Percentiles rank a stretch among this genome's conserved stretches.
Evolutionary conservation across 1,284 basidiomycete species (phyloP).

Genomic region (Flammula alnicola): DNA sequence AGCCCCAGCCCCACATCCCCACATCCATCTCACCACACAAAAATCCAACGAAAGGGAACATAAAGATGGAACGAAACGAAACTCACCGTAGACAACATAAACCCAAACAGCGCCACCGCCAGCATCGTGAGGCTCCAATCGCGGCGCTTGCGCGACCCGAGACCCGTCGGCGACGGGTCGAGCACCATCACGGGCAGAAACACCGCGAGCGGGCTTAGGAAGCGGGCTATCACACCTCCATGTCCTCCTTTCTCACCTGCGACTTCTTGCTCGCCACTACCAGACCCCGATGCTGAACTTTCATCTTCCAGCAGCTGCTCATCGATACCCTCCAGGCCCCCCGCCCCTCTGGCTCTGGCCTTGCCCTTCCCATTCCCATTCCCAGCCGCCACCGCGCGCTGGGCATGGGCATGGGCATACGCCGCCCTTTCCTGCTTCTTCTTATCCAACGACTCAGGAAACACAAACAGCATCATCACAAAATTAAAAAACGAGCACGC

Average conservation of each 20-base stretch:
- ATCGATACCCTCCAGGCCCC: constrained; percentile 1
- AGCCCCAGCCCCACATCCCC: not conserved
- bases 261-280: not conserved
- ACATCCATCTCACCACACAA: not conserved
- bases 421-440: constrained; percentile 44
- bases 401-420: constrained; percentile 31
- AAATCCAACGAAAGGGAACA: not conserved
- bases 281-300: constrained; percentile 1
- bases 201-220: constrained; percentile 47
- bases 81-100: constrained; percentile 52
- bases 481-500: constrained; percentile 45
- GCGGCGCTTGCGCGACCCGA: constrained; percentile 34
- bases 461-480: constrained; percentile 48
- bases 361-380: constrained; percentile 15
- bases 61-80: constrained; percentile 2
- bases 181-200: constrained; percentile 48
- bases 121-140: constrained; percentile 58
- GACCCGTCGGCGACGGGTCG: constrained; percentile 29
- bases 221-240: constrained; percentile 28
- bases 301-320: no score
- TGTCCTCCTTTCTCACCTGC: constrained; percentile 4
- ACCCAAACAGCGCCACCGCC: constrained; percentile 46
- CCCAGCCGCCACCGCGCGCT: constrained; percentile 4
- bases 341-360: constrained; percentile 10
- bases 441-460: constrained; percentile 51